Conservation (phyloP, 2,329 filamentous ascomycete species). For the Fusarium domesticum region DNA sequence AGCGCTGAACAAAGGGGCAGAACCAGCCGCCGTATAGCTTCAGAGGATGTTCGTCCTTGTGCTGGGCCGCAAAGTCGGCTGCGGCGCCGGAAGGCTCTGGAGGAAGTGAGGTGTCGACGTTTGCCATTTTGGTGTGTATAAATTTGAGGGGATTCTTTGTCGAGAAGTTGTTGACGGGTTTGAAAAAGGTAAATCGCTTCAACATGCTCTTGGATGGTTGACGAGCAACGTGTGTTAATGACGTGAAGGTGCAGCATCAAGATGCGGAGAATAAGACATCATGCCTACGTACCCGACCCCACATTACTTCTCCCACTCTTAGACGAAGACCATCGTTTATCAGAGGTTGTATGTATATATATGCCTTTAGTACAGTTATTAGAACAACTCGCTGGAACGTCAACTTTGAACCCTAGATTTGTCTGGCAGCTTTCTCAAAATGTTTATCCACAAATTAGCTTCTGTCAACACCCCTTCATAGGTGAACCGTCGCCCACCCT, state of each 20-base stretch:
- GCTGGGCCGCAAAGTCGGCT: slow-evolving; percentile 43
- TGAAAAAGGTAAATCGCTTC: background rate
- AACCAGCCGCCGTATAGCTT: slow-evolving; percentile 76
- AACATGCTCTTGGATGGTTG: background rate
- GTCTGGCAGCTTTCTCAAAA: no score
- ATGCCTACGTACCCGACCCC: background rate
- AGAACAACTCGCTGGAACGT: no score
- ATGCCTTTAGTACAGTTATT: no score
- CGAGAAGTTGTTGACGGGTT: background rate
- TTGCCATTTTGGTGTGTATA: slow-evolving; percentile 34
- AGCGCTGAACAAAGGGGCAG: slow-evolving; percentile 67
- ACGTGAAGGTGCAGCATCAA: background rate
- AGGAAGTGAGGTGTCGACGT: slow-evolving; percentile 48
- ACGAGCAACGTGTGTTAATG: background rate
- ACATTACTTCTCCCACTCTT: background rate
- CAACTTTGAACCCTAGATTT: no score
- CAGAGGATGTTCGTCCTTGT: slow-evolving; percentile 48
- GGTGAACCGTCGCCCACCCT: no score
- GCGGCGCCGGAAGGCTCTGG: slow-evolving; percentile 49
- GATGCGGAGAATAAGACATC: slow-evolving; percentile 3
- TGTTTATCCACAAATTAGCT: no score
- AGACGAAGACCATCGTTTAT: background rate
- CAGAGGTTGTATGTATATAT: background rate
- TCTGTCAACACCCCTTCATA: no score
- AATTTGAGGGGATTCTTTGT: background rate